Evolutionary conservation across 352 stramenopile genomes (phyloP).

Genomic region (Globisporangium heterothallicum): DNA sequence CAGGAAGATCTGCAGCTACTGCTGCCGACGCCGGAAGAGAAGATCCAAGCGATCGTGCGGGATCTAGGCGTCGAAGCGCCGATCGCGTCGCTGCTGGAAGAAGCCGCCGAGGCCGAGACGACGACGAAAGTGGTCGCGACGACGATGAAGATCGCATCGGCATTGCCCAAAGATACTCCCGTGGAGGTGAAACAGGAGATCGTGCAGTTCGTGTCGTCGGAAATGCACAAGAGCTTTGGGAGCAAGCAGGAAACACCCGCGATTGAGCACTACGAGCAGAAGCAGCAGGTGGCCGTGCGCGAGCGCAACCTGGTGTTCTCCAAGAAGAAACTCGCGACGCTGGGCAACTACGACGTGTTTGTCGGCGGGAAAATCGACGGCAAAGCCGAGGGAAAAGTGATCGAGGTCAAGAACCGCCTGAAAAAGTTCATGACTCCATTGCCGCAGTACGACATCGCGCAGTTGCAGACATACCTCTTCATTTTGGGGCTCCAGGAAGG

Average conservation of each 20-base stretch:
- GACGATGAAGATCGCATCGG: constrained; percentile 38
- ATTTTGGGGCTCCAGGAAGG: constrained; percentile 60
- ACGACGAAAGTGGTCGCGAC: constrained; percentile 33
- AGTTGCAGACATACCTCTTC: constrained; percentile 84
- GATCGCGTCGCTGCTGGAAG: constrained; percentile 49
- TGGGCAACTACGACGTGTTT: constrained; percentile 47
- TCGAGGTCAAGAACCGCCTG: constrained; percentile 85
- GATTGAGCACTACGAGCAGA: constrained; percentile 61
- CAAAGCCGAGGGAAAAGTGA: constrained; percentile 62
- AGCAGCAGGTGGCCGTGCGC: constrained; percentile 49
- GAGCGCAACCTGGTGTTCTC: constrained; percentile 74
- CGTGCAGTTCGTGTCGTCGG: constrained; percentile 65
- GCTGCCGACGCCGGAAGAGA: constrained; percentile 43
- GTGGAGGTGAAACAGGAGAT: constrained; percentile 51
- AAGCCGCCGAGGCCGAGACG: constrained; percentile 44
- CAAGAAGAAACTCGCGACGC: constrained; percentile 55
- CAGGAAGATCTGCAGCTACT: constrained; percentile 38
- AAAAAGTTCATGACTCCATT: constrained; percentile 62
- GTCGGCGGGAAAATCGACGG: constrained; percentile 85
- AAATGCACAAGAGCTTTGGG: constrained; percentile 80
- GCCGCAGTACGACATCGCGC: constrained; percentile 74
- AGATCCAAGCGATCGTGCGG: constrained; percentile 49
- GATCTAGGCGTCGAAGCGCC: constrained; percentile 44
- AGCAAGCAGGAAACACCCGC: constrained; percentile 53
- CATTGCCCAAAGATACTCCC: constrained; percentile 44